Evolutionary conservation across 1,139 yeast genomes (phyloP), one percentile per base, ranked within the genome.

Genomic region (Candida anutae): DNA sequence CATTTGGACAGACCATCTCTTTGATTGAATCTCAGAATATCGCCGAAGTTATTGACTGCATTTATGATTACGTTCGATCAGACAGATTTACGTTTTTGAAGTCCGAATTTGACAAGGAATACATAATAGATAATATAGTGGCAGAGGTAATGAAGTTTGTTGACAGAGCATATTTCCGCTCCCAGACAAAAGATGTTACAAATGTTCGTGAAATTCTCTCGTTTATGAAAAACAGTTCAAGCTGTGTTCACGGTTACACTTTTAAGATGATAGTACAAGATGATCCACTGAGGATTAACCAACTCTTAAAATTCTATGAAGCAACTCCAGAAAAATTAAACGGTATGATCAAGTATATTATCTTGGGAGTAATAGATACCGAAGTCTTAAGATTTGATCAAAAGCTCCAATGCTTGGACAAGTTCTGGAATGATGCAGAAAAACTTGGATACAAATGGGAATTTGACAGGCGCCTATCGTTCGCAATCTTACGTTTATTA

Each of bases 1-100:
- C 57, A 4, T 28, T 56, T 14, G 58, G 52, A 1, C 63, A 58
- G 32, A 36, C 53, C n/a, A 24, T 59, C 5, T 52, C 65, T 2
- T 34, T 45, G n/a, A 31, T 54, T 6, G 36, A 41, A 3, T 31
- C 48, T 1, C 31, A 34, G 1, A 37, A 43, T 15, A 30, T 43
- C 2, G 41, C 51, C 2, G 13, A 3, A 2, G 32, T 40, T 3
- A 26, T 57, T 11, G 45, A 49, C 26, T 25, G 28, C 12, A 18
- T 52, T 5, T 28, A 38, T 23, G 20, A 21, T 2, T 33, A 35
- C 15, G 28, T 43, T 4, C 15, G 32, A 21, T 31, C 38, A n/a
- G 30, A 27, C n/a, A n/a, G 29, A 4, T 53, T 50, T 24, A 28
- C 30, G 9, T 39, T 45, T 21, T 32, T 41, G 6, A 25, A 20